Percentiles rank a stretch among this genome's conserved stretches.
Conservation (phyloP, 371 early-diverging fungal genomes). For the Blastocladiella emersonii region DNA sequence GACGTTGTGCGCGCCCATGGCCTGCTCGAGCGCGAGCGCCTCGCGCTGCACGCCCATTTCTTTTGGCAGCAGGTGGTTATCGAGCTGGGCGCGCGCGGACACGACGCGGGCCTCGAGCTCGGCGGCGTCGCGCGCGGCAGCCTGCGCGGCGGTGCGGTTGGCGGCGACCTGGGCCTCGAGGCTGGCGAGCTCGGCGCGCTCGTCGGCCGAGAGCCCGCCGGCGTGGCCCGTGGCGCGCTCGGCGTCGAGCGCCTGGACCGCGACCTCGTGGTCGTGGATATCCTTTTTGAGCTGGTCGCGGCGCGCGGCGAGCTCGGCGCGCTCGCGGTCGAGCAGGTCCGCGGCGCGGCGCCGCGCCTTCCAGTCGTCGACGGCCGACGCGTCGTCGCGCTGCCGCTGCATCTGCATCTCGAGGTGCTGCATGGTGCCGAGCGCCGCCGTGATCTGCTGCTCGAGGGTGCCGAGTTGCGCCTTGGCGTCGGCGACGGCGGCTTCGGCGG, state of each 20-base stretch:
- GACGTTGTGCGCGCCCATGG: background rate
- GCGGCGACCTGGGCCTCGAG: conserved; percentile 28
- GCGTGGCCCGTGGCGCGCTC: conserved; percentile 3
- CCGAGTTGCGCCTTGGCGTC: conserved; percentile 33
- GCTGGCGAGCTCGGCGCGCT: conserved; percentile 35
- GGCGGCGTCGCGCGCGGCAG: background rate
- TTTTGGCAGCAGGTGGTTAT: conserved; percentile 12
- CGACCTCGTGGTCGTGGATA: conserved; percentile 32
- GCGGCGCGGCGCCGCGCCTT: conserved; percentile 1
- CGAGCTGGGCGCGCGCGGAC: conserved; percentile 8
- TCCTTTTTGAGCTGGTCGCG: conserved; percentile 23
- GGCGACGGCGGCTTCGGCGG: conserved; percentile 29
- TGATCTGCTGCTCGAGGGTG: conserved; percentile 56
- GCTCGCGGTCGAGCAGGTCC: conserved; percentile 11
- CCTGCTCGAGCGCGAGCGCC: conserved; percentile 11
- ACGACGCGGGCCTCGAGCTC: background rate
- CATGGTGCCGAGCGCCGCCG: conserved; percentile 16
- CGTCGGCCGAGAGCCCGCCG: conserved; percentile 10
- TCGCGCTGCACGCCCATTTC: conserved; percentile 11
- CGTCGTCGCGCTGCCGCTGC: conserved; percentile 11
- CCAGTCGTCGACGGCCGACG: conserved; percentile 9
- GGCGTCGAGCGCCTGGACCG: conserved; percentile 30
- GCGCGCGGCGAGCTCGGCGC: conserved; percentile 10
- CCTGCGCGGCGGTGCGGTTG: conserved; percentile 20
- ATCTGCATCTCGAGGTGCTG: conserved; percentile 13